A percentile compares a stretch with the other conserved stretches of the same genome.
Evolutionary conservation across 1,284 basidiomycete species (phyloP).

Genomic region (Rhodotorula sp.): DNA sequence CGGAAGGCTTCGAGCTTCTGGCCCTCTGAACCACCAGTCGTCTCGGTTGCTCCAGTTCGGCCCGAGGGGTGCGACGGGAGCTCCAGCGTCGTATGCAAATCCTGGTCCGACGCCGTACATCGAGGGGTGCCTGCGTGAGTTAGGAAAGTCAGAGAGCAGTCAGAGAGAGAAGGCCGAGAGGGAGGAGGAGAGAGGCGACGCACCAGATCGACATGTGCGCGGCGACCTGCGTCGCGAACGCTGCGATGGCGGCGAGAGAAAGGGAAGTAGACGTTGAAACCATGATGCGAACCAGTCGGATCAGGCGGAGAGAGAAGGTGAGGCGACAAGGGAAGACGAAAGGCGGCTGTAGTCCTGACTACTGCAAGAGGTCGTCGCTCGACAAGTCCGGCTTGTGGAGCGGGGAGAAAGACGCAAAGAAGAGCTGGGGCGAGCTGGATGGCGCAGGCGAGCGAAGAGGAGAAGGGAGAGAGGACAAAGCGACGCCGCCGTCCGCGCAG

Average conservation of each 20-base stretch:
- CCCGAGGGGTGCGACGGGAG: constrained; percentile 27
- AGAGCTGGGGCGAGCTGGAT: no score
- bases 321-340: not conserved
- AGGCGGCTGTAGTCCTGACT: not conserved
- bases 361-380: constrained; percentile 2
- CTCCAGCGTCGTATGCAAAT: constrained; percentile 14
- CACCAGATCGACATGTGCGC: constrained; percentile 18
- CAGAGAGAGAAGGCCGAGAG: no score
- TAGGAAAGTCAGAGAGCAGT: not conserved
- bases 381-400: not conserved
- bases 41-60: not conserved
- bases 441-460: not conserved
- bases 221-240: not conserved
- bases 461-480: not conserved
- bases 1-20: constrained; percentile 13
- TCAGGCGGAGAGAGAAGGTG: not conserved
- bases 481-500: not conserved
- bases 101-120: constrained; percentile 26
- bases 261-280: not conserved
- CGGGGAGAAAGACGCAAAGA: constrained; percentile 1
- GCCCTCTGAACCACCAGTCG: constrained; percentile 28
- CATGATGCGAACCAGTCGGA: not conserved
- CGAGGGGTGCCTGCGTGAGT: constrained; percentile 3
- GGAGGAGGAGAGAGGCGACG: not conserved
- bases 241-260: not conserved